phyloP scores from a whole-genome alignment of 1,139 yeast genomes.

The Saccharomycopsis hybrid region DNA sequence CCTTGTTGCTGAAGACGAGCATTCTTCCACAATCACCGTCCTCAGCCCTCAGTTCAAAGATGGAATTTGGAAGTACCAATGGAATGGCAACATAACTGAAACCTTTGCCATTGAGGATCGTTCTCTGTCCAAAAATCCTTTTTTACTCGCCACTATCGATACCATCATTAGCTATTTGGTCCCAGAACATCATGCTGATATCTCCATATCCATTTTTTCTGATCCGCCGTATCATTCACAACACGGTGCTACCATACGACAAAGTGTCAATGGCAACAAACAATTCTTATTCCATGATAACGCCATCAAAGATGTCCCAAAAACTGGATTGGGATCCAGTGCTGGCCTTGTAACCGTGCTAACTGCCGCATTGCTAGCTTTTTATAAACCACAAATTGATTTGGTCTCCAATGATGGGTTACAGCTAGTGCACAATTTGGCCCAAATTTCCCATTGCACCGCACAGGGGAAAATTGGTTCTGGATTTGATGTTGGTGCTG shows the following conservation, averaged over 20 bases:
- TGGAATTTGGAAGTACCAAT: constrained; percentile 62
- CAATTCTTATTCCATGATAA: constrained; percentile 53
- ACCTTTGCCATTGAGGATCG: constrained; percentile 12
- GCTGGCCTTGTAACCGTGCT: constrained; percentile 88
- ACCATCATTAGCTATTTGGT: constrained; percentile 49
- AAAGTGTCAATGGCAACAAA: constrained; percentile 37
- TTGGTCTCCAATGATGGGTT: constrained; percentile 25
- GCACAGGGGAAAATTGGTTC: constrained; percentile 96
- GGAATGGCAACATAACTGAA: not conserved
- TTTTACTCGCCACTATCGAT: constrained; percentile 40
- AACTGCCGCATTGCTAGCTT: constrained; percentile 59
- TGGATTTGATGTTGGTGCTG: constrained; percentile 96
- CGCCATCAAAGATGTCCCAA: constrained; percentile 68
- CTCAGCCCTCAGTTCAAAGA: constrained; percentile 73
- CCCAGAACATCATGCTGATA: constrained; percentile 29
- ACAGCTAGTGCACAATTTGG: constrained; percentile 59
- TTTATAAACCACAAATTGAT: constrained; percentile 34
- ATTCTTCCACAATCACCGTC: constrained; percentile 35
- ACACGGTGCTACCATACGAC: too few species aligned
- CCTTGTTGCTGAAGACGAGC: constrained; percentile 12
- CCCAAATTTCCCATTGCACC: constrained; percentile 85
- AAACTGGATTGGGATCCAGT: constrained; percentile 94
- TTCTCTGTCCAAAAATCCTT: constrained; percentile 46
- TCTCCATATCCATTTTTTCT: constrained; percentile 62
- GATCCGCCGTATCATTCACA: constrained; percentile 91